Conservation (phyloP, 495 filamentous ascomycete species). For the Rhizodiscina lignyota region DNA sequence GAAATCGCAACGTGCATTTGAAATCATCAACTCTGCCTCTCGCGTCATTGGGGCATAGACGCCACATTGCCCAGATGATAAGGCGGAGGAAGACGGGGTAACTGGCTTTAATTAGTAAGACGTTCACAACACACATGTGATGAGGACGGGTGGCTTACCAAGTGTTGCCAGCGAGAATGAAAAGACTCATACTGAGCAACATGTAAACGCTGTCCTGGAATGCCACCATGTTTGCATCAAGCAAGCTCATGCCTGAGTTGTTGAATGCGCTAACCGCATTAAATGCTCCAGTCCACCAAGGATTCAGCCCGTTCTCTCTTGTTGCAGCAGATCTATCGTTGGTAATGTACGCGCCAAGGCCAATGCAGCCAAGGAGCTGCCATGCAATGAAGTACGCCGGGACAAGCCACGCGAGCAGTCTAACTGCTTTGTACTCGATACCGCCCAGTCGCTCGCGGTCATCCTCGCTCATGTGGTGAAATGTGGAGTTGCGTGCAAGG, state of each 20-base stretch:
- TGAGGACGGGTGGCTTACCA: too few relatives aligned
- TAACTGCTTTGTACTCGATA: slow-evolving; percentile 63
- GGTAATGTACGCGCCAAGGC: slow-evolving; percentile 55
- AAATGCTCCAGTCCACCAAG: slow-evolving; percentile 58
- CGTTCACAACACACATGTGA: too few relatives aligned
- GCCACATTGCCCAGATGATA: slow-evolving; percentile 52
- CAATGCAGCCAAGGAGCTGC: slow-evolving; percentile 54
- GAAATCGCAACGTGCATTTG: slow-evolving; percentile 57
- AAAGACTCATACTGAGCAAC: slow-evolving; percentile 53
- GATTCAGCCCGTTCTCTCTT: slow-evolving; percentile 49
- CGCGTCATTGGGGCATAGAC: too few relatives aligned
- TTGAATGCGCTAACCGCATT: slow-evolving; percentile 66
- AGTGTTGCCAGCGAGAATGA: slow-evolving; percentile 80
- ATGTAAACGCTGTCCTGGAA: slow-evolving; percentile 52
- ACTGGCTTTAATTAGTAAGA: too few relatives aligned
- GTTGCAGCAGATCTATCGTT: slow-evolving; percentile 39
- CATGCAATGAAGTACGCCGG: slow-evolving; percentile 57
- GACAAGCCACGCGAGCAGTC: slow-evolving; percentile 53
- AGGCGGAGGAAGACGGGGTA: slow-evolving; percentile 67
- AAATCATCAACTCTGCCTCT: too few relatives aligned
- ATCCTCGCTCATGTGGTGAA: slow-evolving; percentile 45
- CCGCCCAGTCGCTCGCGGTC: slow-evolving; percentile 64
- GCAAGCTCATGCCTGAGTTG: slow-evolving; percentile 71
- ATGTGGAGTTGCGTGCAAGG: slow-evolving; percentile 58
- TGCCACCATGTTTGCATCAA: slow-evolving; percentile 64